Conservation (phyloP, 371 early-diverging fungal genomes). For the Lichtheimia ornata region DNA sequence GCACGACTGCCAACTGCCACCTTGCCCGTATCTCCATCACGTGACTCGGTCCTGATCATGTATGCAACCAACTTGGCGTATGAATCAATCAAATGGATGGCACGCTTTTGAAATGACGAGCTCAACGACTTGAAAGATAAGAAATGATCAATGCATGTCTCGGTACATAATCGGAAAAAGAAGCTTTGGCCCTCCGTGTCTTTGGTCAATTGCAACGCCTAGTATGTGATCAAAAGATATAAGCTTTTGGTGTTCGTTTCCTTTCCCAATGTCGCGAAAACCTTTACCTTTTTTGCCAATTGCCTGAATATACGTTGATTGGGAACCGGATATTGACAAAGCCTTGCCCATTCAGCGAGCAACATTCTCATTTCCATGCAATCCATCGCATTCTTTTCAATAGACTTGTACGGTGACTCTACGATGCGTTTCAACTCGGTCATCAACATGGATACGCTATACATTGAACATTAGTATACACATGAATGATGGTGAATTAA, state of each 20-base stretch:
- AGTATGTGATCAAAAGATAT: neutral
- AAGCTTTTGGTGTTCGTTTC: neutral
- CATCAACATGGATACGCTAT: conserved; percentile 29
- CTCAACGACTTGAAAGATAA: conserved; percentile 24
- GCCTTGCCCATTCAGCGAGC: conserved; percentile 86
- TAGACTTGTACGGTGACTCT: conserved; percentile 12
- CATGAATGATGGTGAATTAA: neutral
- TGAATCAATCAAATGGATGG: conserved; percentile 68
- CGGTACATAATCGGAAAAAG: conserved; percentile 40
- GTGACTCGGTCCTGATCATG: conserved; percentile 51
- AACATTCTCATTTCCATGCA: conserved; percentile 35
- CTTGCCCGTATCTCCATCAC: conserved; percentile 50
- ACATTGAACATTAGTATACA: neutral
- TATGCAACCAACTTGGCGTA: conserved; percentile 78
- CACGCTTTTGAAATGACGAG: conserved; percentile 19
- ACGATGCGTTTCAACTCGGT: conserved; percentile 27
- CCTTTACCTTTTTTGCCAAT: conserved; percentile 64
- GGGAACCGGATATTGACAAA: conserved; percentile 78
- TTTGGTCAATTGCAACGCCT: conserved; percentile 22
- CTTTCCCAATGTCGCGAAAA: neutral
- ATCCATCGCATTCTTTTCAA: conserved; percentile 17
- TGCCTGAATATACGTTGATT: conserved; percentile 64
- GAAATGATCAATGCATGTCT: conserved; percentile 32
- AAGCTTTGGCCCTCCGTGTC: conserved; percentile 31
- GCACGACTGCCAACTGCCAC: conserved; percentile 72